phyloP scores from a whole-genome alignment of 139 green algal genomes.

The Chlorella sp. region DNA sequence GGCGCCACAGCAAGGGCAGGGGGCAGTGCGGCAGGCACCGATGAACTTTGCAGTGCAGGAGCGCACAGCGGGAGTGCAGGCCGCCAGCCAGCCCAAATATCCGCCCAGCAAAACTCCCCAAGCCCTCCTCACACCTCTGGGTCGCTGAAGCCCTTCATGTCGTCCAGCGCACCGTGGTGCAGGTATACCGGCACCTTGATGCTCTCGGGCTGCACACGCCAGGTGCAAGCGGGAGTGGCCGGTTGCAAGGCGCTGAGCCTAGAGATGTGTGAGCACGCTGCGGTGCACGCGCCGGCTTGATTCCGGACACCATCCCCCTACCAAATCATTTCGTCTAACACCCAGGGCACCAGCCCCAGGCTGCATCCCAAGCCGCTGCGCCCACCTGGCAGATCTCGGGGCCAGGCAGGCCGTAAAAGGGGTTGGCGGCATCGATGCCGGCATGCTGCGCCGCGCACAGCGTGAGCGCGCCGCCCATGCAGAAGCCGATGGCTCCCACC shows the following conservation, averaged over 20 bases:
- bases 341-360: no score
- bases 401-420: conserved; percentile 67
- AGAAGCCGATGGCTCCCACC: conserved; percentile 74
- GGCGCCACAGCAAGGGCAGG: no score
- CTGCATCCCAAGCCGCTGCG: no score
- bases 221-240: no score
- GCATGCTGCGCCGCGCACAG: conserved; percentile 67
- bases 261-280: no score
- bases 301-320: no score
- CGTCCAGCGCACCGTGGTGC: conserved; percentile 55
- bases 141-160: conserved; percentile 50
- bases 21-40: background rate
- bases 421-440: conserved; percentile 46
- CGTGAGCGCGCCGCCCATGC: conserved; percentile 76
- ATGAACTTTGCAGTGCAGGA: background rate
- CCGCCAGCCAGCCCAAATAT: background rate
- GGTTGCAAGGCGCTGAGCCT: no score
- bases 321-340: no score
- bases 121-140: background rate
- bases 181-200: conserved; percentile 57
- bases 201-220: conserved; percentile 48
- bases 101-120: background rate
- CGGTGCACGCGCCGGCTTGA: no score
- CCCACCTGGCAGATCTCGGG: conserved; percentile 8
- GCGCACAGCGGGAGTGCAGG: background rate